These are phyloP conservation scores for Diutina pseudorugosa DNA, from an alignment of 1,139 yeast species.

Conservation along the genomic window DNA sequence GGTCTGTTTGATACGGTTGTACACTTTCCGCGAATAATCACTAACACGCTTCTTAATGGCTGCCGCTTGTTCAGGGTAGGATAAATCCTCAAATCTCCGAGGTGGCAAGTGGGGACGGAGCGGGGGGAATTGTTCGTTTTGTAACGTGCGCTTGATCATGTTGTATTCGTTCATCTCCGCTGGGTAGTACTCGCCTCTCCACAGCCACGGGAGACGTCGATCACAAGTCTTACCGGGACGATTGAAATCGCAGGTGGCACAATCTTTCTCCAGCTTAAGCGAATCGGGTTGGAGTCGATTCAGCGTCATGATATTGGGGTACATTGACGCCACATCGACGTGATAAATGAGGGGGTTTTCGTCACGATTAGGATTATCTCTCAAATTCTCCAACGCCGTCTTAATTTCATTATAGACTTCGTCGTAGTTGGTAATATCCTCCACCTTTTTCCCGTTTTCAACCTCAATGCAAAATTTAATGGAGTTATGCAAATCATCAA, in stretches of 20 bases:
- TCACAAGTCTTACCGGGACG: constrained; percentile 93
- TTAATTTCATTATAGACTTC: constrained; percentile 55
- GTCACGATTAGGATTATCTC: constrained; percentile 46
- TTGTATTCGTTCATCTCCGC: constrained; percentile 86
- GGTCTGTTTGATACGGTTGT: constrained; percentile 69
- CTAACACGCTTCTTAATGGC: constrained; percentile 68
- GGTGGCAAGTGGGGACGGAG: constrained; percentile 41
- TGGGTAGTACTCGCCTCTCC: constrained; percentile 96
- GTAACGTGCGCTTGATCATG: constrained; percentile 77
- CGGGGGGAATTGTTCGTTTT: constrained; percentile 67
- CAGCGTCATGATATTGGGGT: constrained; percentile 97
- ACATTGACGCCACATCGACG: constrained; percentile 99
- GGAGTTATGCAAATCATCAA: constrained; percentile 64
- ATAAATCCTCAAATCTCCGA: constrained; percentile 60
- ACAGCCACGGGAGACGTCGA: constrained; percentile 85
- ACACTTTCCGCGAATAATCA: constrained; percentile 77
- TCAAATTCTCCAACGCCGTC: constrained; percentile 41
- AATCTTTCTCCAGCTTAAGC: constrained; percentile 88
- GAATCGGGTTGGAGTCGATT: constrained; percentile 97
- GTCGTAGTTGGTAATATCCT: constrained; percentile 70
- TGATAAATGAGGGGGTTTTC: constrained; percentile 89
- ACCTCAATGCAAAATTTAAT: constrained; percentile 75
- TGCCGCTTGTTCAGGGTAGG: constrained; percentile 67
- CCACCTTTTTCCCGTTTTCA: constrained; percentile 61
- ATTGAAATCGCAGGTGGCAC: constrained; percentile 96